A percentile compares a stretch with the other conserved stretches of the same genome.
These are phyloP conservation scores for Fusarium tupiense DNA, from an alignment of 2,329 filamentous ascomycete species.

Conservation along the genomic window DNA sequence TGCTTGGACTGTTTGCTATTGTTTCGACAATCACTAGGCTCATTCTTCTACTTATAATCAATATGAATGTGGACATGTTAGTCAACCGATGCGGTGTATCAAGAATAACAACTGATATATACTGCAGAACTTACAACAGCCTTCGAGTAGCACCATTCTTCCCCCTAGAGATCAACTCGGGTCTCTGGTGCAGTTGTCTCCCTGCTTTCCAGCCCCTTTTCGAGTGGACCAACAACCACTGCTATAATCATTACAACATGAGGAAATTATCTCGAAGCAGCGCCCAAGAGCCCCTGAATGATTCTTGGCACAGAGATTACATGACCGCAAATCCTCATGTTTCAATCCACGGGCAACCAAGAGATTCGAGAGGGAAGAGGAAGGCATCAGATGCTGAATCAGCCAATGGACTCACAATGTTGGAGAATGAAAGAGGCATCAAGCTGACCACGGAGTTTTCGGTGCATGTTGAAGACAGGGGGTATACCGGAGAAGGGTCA, in stretches of 20 bases:
- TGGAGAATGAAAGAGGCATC: slow-evolving; percentile 27
- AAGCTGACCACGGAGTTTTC: slow-evolving; percentile 35
- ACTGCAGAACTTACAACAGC: slow-evolving; percentile 50
- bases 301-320: slow-evolving; percentile 21
- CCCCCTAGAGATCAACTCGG: slow-evolving; percentile 53
- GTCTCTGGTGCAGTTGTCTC: slow-evolving; percentile 55
- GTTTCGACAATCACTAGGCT: slow-evolving; percentile 52
- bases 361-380: background rate
- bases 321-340: slow-evolving; percentile 24
- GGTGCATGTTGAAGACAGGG: slow-evolving; percentile 33
- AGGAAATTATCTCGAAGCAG: slow-evolving; percentile 35
- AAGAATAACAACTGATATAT: background rate
- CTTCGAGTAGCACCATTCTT: slow-evolving; percentile 51
- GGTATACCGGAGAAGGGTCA: slow-evolving; percentile 7
- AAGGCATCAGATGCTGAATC: slow-evolving; percentile 23
- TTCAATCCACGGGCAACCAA: background rate
- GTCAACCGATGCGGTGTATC: slow-evolving; percentile 15
- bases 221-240: slow-evolving; percentile 33
- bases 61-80: slow-evolving; percentile 46
- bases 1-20: slow-evolving; percentile 51
- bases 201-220: slow-evolving; percentile 52
- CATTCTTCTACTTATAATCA: slow-evolving; percentile 46
- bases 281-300: slow-evolving; percentile 8
- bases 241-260: slow-evolving; percentile 21
- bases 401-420: slow-evolving; percentile 20